A percentile compares a stretch with the other conserved stretches of the same genome.
These are phyloP conservation scores for Xylaria sp. DNA, from an alignment of 2,329 filamentous ascomycete species.

Conservation along the genomic window DNA sequence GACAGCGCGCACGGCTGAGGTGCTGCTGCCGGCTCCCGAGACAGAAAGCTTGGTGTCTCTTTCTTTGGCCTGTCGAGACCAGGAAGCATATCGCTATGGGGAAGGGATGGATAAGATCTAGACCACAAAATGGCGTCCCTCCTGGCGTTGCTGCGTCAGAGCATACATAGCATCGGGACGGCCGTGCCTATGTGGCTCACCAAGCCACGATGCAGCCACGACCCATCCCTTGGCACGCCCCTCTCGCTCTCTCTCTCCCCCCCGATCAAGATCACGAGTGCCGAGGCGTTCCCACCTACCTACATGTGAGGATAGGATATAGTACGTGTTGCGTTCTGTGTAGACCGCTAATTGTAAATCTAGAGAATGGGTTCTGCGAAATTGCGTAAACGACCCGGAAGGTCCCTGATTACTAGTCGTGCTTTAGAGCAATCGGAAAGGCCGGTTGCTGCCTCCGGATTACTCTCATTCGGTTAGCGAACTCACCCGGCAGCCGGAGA, in stretches of 20 bases:
- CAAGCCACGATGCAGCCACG: neutral
- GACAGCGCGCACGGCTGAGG: neutral
- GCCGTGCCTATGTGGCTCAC: slow-evolving; percentile 2
- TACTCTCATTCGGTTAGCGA: no score
- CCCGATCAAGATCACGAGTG: neutral
- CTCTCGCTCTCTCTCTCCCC: neutral
- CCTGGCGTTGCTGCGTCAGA: slow-evolving; percentile 6
- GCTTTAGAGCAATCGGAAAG: neutral
- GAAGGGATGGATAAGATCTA: slow-evolving; percentile 13
- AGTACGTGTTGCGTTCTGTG: neutral
- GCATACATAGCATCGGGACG: slow-evolving; percentile 1
- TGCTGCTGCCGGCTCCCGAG: slow-evolving; percentile 24
- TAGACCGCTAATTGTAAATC: neutral
- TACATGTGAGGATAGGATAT: no score
- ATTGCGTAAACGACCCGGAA: neutral
- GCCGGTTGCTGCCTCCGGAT: neutral
- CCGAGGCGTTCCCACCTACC: neutral
- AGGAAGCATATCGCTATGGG: slow-evolving; percentile 16
- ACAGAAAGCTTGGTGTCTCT: slow-evolving; percentile 27
- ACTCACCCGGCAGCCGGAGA: no score
- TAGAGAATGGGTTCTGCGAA: neutral
- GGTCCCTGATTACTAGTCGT: neutral
- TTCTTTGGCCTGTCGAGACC: slow-evolving; percentile 13
- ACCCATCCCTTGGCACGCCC: neutral
- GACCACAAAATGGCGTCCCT: slow-evolving; percentile 14